phyloP scores from a whole-genome alignment of 805 yeast genomes.

The Nakazawaea populi region DNA sequence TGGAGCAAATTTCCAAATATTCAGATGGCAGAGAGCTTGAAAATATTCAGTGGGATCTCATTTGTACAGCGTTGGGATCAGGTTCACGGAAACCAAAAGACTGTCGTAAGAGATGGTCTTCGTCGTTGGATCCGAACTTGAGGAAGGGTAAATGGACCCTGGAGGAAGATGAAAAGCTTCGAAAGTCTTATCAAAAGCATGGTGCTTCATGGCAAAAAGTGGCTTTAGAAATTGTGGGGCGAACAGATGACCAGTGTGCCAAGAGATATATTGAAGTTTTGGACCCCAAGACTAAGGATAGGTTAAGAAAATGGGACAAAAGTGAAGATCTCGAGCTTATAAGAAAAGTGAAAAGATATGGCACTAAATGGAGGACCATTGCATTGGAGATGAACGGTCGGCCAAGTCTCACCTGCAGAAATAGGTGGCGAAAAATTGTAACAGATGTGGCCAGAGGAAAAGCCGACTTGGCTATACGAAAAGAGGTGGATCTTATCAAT shows the following conservation, averaged over 20 bases:
- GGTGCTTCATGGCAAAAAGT: constrained; percentile 89
- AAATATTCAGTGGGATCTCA: constrained; percentile 55
- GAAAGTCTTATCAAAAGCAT: constrained; percentile 55
- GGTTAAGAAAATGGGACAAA: constrained; percentile 73
- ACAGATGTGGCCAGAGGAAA: constrained; percentile 67
- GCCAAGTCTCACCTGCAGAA: constrained; percentile 85
- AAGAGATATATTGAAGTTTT: constrained; percentile 84
- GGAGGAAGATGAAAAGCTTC: constrained; percentile 65
- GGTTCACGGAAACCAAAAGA: constrained; percentile 65
- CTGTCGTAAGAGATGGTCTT: constrained; percentile 83
- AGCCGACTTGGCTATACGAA: constrained; percentile 48
- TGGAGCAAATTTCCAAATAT: constrained; percentile 22
- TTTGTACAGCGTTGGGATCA: constrained; percentile 37
- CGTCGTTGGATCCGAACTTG: constrained; percentile 76
- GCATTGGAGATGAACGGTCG: constrained; percentile 67
- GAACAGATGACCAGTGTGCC: constrained; percentile 95
- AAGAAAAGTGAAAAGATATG: constrained; percentile 60
- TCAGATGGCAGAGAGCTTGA: constrained; percentile 25
- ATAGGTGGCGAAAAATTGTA: constrained; percentile 85
- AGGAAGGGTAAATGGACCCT: constrained; percentile 84
- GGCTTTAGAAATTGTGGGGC: constrained; percentile 66
- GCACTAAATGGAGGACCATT: constrained; percentile 87
- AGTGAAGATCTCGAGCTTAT: constrained; percentile 73
- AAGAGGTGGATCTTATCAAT: constrained; percentile 53
- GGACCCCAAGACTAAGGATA: constrained; percentile 72